phyloP scores from a whole-genome alignment of 345 rosid genomes.

The Durio zibethinus region DNA sequence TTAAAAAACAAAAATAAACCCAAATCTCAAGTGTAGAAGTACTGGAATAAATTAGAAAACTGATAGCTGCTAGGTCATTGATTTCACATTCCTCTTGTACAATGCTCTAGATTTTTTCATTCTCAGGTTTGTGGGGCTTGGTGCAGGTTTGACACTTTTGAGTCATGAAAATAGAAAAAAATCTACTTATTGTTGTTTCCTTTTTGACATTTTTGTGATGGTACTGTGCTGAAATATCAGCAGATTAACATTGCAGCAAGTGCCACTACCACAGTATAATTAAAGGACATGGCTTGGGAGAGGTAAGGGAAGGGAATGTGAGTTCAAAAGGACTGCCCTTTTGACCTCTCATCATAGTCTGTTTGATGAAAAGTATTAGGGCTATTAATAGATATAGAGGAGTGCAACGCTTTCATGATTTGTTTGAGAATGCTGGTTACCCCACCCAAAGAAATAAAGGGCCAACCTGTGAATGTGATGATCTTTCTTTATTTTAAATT shows the following conservation, averaged over 20 bases:
- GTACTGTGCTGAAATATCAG: constrained; percentile 11
- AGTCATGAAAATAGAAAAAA: background rate
- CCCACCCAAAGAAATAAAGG: constrained; percentile 18
- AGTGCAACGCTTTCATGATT: constrained; percentile 38
- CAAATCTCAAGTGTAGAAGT: background rate
- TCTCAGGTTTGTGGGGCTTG: background rate
- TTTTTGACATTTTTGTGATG: background rate
- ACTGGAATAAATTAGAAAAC: background rate
- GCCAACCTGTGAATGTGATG: constrained; percentile 10
- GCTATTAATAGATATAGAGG: constrained; percentile 21
- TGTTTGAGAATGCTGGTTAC: constrained; percentile 25
- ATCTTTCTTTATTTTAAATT: constrained; percentile 13
- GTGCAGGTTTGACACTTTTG: background rate
- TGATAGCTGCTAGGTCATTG: background rate
- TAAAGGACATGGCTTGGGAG: background rate
- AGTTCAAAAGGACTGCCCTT: constrained; percentile 18
- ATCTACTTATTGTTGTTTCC: background rate
- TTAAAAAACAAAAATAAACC: background rate
- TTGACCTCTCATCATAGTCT: constrained; percentile 33
- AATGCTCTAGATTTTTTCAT: background rate
- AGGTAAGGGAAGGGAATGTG: constrained; percentile 17
- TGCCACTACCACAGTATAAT: constrained; percentile 12
- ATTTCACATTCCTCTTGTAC: constrained; percentile 1
- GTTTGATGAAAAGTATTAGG: constrained; percentile 23
- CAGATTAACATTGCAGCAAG: constrained; percentile 12